Base-by-base conservation (phyloP, 176 grass and related monocot species). In the Pontederia paniculata region DNA sequence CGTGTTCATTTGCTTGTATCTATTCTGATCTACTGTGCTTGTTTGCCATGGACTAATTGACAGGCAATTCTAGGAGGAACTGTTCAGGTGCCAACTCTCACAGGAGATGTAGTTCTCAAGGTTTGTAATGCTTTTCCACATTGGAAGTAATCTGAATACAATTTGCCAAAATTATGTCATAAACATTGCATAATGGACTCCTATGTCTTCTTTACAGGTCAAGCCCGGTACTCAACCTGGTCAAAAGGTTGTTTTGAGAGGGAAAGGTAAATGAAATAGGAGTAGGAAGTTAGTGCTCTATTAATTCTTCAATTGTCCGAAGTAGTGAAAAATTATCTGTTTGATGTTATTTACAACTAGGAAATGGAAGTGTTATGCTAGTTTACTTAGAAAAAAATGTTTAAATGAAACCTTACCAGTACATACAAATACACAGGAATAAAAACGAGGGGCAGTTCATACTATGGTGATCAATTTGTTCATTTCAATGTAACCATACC, bases 191-290 rank as follows among this genome's bases (percentile, higher is more conserved):
- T 45, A 18, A 0, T 57, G 55, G 21, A 6, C 44, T 0, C 13
- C 13, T 31, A 31, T 31, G 25, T 5, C n/a, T 56, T 44, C 31
- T 22, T 57, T 54, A 17, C 83, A 97, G 93, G 83, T 97, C 55
- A 87, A 84, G 54, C 80, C 93, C 48, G 86, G 93, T 70, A 90
- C 86, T 70, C 93, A 97, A 66, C 83, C 83, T 77, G 86, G 86
- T 77, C 93, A 97, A 73, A 97, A 88, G 61, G 93, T 97, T 45
- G 93, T 91, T 78, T 69, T 97, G 41, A 91, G 83, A 80, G 93
- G 93, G 66, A 97, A 97, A 91, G 93, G 93, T 97, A 77, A 70
- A 3, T 12, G 19, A 17, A 44, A n/a, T 13, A 17, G 31, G 1
- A 44, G 8, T 10, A 2, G 23, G 9, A n/a, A 11, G 1, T 14